Percentiles rank a stretch among this genome's conserved stretches.
These are phyloP conservation scores for Davidsoniella virescens DNA, from an alignment of 2,329 filamentous ascomycete species.

Conservation along the genomic window DNA sequence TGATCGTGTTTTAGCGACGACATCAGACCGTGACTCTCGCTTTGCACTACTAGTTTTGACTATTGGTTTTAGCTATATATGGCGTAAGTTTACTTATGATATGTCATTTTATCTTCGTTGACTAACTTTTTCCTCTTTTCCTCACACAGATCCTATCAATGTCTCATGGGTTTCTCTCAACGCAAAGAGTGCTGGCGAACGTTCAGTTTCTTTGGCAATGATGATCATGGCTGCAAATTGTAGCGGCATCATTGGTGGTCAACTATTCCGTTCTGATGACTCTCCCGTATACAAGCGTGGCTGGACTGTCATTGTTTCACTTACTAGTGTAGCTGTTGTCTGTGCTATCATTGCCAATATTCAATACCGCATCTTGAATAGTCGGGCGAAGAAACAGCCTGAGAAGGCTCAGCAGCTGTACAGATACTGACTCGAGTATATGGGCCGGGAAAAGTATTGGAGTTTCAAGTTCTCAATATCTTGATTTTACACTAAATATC, in stretches of 20 bases:
- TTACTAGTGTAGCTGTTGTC: constrained; percentile 16
- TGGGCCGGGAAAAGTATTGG: no score
- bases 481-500: no score
- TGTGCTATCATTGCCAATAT: constrained; percentile 15
- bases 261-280: constrained; percentile 20
- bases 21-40: constrained; percentile 16
- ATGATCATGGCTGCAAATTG: constrained; percentile 21
- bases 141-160: constrained; percentile 16
- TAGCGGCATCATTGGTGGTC: constrained; percentile 19
- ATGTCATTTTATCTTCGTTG: not conserved
- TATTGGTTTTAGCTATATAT: constrained; percentile 18
- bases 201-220: constrained; percentile 21
- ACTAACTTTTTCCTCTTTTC: not conserved
- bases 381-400: not conserved
- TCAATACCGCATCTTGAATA: constrained; percentile 14
- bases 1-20: constrained; percentile 18
- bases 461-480: no score
- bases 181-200: constrained; percentile 17
- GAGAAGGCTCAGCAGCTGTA: not conserved
- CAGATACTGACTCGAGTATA: no score
- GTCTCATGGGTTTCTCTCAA: constrained; percentile 21
- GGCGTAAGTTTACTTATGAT: constrained; percentile 18
- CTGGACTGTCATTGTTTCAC: constrained; percentile 17
- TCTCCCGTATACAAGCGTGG: constrained; percentile 18
- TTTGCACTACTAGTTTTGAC: constrained; percentile 19